Conservation (phyloP, 225 moss, liverwort and hornwort genomes). For the Pseudoscleropodium purum region DNA sequence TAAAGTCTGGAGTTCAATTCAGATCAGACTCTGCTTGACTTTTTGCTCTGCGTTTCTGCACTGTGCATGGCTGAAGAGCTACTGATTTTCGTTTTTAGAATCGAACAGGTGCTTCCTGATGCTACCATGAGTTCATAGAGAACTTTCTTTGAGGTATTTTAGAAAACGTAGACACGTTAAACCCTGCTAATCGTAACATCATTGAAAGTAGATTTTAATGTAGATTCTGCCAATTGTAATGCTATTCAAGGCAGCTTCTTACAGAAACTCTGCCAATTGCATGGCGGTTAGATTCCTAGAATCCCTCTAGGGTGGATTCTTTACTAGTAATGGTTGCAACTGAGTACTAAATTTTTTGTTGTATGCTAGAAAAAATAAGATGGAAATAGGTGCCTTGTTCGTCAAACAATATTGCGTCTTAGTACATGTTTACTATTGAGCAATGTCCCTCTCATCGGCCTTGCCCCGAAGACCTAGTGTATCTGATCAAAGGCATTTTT, state of each 20-base stretch:
- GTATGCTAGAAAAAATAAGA: neutral
- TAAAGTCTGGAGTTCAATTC: neutral
- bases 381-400: neutral
- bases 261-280: neutral
- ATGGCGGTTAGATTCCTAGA: neutral
- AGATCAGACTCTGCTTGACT: neutral
- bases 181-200: neutral
- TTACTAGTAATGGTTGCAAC: neutral
- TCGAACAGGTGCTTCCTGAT: neutral
- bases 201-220: neutral
- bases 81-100: neutral
- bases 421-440: neutral
- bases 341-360: neutral
- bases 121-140: neutral
- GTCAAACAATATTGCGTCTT: neutral
- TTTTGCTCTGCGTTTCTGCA: neutral
- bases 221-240: neutral
- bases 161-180: neutral
- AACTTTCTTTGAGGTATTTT: neutral
- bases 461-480: neutral
- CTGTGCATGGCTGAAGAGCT: neutral
- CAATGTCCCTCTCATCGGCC: neutral
- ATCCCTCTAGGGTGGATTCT: neutral
- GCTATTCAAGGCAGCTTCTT: neutral
- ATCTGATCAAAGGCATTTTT: neutral